Percentiles rank a stretch among this genome's conserved stretches.
These are phyloP conservation scores for Moesziomyces antarcticus DNA, from an alignment of 1,284 basidiomycete species.

Conservation along the genomic window DNA sequence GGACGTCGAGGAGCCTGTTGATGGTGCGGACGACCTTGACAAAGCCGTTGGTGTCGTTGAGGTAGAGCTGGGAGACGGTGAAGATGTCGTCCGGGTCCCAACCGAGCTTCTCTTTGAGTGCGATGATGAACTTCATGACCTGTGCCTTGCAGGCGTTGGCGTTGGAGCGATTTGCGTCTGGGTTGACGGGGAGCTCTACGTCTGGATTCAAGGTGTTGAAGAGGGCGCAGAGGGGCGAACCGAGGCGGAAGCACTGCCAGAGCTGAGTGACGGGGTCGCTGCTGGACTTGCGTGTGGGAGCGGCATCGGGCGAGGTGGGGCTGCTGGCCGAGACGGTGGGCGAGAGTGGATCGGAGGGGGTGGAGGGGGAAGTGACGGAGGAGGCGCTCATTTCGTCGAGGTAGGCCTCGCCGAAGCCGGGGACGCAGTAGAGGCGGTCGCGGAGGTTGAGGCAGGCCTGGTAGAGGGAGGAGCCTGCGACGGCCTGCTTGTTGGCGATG, in stretches of 20 bases:
- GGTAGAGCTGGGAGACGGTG: conserved; percentile 79
- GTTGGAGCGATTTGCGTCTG: conserved; percentile 72
- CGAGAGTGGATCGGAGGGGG: conserved; percentile 20
- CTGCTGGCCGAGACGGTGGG: conserved; percentile 14
- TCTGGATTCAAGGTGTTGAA: conserved; percentile 86
- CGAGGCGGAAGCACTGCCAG: conserved; percentile 91
- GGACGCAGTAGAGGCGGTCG: conserved; percentile 68
- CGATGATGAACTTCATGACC: conserved; percentile 73
- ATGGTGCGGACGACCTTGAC: conserved; percentile 95
- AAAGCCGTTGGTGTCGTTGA: conserved; percentile 90
- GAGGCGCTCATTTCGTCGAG: conserved; percentile 38
- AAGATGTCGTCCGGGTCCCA: conserved; percentile 71
- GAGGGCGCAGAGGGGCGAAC: conserved; percentile 91
- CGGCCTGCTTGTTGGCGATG: conserved; percentile 60
- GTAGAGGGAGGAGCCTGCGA: conserved; percentile 67
- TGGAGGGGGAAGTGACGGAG: conserved; percentile 26
- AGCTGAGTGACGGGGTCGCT: conserved; percentile 81
- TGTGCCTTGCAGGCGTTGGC: conserved; percentile 78
- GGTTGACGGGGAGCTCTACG: conserved; percentile 71
- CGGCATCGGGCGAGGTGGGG: conserved; percentile 26
- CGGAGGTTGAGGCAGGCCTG: conserved; percentile 68
- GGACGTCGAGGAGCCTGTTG: conserved; percentile 82
- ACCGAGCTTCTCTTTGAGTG: conserved; percentile 71
- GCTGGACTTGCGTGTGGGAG: conserved; percentile 14
- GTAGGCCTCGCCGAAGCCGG: conserved; percentile 65